Evolutionary conservation across 345 rosid species (phyloP).

Genomic region (Citrus glauca): DNA sequence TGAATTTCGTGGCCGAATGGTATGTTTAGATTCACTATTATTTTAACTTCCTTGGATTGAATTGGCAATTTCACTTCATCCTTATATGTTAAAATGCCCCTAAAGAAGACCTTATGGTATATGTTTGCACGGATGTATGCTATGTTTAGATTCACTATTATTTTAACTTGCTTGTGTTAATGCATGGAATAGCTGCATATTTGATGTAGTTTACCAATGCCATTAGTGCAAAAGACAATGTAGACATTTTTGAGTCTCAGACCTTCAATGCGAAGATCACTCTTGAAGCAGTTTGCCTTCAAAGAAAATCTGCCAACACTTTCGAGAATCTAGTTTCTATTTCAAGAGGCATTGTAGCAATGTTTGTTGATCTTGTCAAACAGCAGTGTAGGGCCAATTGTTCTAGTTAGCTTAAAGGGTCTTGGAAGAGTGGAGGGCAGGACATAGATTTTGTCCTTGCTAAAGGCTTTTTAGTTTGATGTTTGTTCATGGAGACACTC

Average conservation of each 20-base stretch:
- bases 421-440: not conserved
- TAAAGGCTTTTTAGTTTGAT: not conserved
- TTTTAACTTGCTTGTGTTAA: not conserved
- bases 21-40: slow-evolving; percentile 27
- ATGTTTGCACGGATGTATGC: slow-evolving; percentile 35
- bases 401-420: not conserved
- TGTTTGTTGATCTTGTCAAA: not conserved
- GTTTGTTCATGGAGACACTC: not conserved
- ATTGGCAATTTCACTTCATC: not conserved
- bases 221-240: not conserved
- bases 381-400: not conserved
- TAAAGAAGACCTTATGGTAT: not conserved
- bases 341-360: not conserved
- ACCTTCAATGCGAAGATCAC: not conserved
- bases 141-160: slow-evolving; percentile 26
- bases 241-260: not conserved
- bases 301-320: not conserved
- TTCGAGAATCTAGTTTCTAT: not conserved
- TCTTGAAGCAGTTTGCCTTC: not conserved
- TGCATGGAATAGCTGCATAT: not conserved
- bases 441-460: not conserved
- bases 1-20: slow-evolving; percentile 99
- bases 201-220: not conserved
- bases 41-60: not conserved
- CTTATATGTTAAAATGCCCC: not conserved